Evolutionary conservation across 306 rosid genomes (phyloP).

Genomic region (Fragaria ananassa): DNA sequence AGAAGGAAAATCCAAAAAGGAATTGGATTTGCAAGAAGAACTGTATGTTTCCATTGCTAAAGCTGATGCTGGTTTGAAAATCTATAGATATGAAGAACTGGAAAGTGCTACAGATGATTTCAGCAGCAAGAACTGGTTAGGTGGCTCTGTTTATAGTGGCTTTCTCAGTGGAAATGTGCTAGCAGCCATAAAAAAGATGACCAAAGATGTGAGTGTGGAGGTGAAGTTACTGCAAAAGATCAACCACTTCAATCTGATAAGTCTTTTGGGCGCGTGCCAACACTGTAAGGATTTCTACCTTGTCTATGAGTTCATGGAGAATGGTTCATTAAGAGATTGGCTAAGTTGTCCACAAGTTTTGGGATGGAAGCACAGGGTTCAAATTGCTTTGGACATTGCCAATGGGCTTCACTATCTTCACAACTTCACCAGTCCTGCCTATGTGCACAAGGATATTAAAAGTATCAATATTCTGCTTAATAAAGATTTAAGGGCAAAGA

Average conservation of each 20-base stretch:
- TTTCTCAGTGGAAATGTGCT: conserved; percentile 28
- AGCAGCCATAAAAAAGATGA: conserved; percentile 46
- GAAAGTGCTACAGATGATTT: conserved; percentile 46
- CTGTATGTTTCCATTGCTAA: conserved; percentile 47
- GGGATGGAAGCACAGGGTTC: conserved; percentile 55
- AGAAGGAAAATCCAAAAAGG: background rate
- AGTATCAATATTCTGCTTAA: conserved; percentile 50
- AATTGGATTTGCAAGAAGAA: conserved; percentile 24
- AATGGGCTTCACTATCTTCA: conserved; percentile 82
- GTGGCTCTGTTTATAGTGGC: conserved; percentile 47
- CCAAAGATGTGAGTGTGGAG: conserved; percentile 42
- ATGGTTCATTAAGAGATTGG: conserved; percentile 68
- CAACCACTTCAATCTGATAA: conserved; percentile 63
- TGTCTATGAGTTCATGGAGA: conserved; percentile 66
- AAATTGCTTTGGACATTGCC: conserved; percentile 73
- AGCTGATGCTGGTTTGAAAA: conserved; percentile 37
- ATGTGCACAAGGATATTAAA: conserved; percentile 56
- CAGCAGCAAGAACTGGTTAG: conserved; percentile 42
- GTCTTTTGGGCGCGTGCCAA: conserved; percentile 59
- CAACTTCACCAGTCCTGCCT: conserved; percentile 63
- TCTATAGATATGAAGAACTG: conserved; percentile 44
- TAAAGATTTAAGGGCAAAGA: conserved; percentile 54
- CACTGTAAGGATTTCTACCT: conserved; percentile 37
- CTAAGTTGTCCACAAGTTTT: conserved; percentile 33
- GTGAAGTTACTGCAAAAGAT: conserved; percentile 56